These are phyloP conservation scores for Talaromyces sp. DNA, from an alignment of 2,329 filamentous ascomycete species.

Conservation along the genomic window DNA sequence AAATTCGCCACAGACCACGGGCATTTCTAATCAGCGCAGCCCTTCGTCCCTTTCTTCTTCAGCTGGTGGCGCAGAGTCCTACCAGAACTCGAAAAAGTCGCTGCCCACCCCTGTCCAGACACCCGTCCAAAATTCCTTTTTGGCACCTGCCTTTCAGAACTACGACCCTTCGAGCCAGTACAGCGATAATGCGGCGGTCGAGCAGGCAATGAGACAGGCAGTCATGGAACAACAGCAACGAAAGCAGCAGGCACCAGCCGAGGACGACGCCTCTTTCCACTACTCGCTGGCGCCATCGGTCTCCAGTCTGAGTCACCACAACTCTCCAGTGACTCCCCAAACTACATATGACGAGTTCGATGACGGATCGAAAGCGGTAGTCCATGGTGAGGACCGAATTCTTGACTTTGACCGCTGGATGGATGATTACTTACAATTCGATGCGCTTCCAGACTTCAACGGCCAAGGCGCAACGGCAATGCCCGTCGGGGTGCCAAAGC, in stretches of 20 bases:
- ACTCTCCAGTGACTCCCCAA: constrained; percentile 58
- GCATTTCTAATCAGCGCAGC: constrained; percentile 8
- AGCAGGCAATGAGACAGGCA: constrained; percentile 55
- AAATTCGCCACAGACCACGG: constrained; percentile 37
- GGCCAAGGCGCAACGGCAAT: constrained; percentile 25
- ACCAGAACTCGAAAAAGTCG: constrained; percentile 41
- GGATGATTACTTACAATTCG: constrained; percentile 63
- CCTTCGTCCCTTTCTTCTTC: constrained; percentile 34
- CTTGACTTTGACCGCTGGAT: constrained; percentile 42
- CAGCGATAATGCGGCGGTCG: constrained; percentile 41
- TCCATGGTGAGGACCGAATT: constrained; percentile 49
- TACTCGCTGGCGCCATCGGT: constrained; percentile 53
- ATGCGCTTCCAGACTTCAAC: constrained; percentile 50
- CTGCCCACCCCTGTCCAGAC: constrained; percentile 52
- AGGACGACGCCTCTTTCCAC: constrained; percentile 47
- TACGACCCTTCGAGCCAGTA: constrained; percentile 40
- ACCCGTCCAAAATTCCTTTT: constrained; percentile 47
- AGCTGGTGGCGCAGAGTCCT: constrained; percentile 28
- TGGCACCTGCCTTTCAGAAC: constrained; percentile 41
- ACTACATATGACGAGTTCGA: constrained; percentile 50
- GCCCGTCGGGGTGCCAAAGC: constrained; percentile 58
- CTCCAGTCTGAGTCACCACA: constrained; percentile 54
- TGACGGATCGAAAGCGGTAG: constrained; percentile 43
- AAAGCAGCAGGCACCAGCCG: constrained; percentile 25
- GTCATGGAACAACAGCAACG: constrained; percentile 44